Evolutionary conservation across 1,139 yeast genomes (phyloP), one percentile per base, ranked within the genome.

Genomic region (Magnusiomyces magnusii): DNA sequence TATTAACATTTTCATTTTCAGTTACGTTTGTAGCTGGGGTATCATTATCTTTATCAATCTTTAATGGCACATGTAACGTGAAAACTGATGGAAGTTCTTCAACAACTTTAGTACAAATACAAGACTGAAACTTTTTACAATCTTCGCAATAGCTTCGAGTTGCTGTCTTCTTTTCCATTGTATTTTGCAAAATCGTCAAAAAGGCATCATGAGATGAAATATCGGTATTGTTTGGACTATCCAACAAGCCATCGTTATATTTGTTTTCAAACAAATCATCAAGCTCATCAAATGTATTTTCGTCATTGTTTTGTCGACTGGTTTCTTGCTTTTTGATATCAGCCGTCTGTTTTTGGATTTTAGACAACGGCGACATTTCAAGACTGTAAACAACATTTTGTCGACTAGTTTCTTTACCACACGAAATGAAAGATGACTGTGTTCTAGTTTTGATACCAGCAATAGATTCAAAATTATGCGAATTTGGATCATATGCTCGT

Each of bases 61-160:
- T 25, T 28, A 54, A 27, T 28, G 62, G 58, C 17, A 57, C 54
- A 58, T 61, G 54, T 53, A 91, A 73, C 7, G 86, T 80, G 47
- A 91, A 71, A 9, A 90, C 76, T 1, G 86, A 83, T 0, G 97
- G 95, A 19, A 89, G 74, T 54, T 77, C 77, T 25, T 76, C 75
- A 1, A 82, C 80, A 0, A 77, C 73, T 55, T 80, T 78, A 36
- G 77, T 75, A 9, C 80, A 77, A 61, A 84, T 86, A 39, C 86
- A 75, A 7, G 75, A 71, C 64, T 86, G 92, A 54, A 73, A 73
- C 54, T 73, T 73, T 2, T 75, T 71, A 63, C 86, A 82, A 31
- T 70, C 69, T 13, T 77, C 79, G 66, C 86, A 83, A 67, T 79
- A 74, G 2, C 81, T 79, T n/a, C 78, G 73, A 31, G 78, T 75